Percentiles rank a stretch among this genome's conserved stretches.
Conservation (phyloP, 768 basidiomycete genomes). For the Rhodosporidiobolus sp. region DNA sequence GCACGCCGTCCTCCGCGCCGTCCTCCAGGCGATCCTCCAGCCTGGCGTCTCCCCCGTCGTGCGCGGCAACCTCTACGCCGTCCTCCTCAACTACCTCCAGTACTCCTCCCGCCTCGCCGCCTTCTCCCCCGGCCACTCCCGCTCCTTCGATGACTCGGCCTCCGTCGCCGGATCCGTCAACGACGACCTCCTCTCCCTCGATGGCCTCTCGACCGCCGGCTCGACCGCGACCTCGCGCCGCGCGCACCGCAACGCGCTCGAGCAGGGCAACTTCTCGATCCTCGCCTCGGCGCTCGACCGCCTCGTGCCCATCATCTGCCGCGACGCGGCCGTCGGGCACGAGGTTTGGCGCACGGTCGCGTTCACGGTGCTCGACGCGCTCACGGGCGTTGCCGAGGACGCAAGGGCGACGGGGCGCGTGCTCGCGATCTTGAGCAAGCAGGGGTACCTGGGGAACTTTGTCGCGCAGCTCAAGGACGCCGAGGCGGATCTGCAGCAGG, state of each 20-base stretch:
- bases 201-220: conserved; percentile 45
- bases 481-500: conserved; percentile 67
- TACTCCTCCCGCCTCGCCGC: conserved; percentile 49
- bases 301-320: conserved; percentile 66
- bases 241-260: conserved; percentile 52
- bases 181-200: conserved; percentile 42
- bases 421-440: conserved; percentile 62
- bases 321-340: conserved; percentile 91
- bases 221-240: conserved; percentile 46
- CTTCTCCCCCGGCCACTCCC: conserved; percentile 23
- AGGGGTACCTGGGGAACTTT: conserved; percentile 77
- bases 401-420: conserved; percentile 58
- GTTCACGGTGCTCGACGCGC: conserved; percentile 80
- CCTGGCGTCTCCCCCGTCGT: conserved; percentile 77
- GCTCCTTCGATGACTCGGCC: conserved; percentile 30
- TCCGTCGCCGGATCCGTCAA: conserved; percentile 23
- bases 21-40: conserved; percentile 71
- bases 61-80: conserved; percentile 90
- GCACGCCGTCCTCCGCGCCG: conserved; percentile 65
- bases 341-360: conserved; percentile 97
- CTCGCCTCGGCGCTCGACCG: conserved; percentile 70
- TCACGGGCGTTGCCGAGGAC: conserved; percentile 62
- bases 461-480: conserved; percentile 79
- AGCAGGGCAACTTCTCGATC: conserved; percentile 62
- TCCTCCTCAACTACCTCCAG: conserved; percentile 83